Percentiles rank a stretch among this genome's conserved stretches.
Conservation (phyloP, 768 basidiomycete species). For the Kwoniella bestiolae region DNA sequence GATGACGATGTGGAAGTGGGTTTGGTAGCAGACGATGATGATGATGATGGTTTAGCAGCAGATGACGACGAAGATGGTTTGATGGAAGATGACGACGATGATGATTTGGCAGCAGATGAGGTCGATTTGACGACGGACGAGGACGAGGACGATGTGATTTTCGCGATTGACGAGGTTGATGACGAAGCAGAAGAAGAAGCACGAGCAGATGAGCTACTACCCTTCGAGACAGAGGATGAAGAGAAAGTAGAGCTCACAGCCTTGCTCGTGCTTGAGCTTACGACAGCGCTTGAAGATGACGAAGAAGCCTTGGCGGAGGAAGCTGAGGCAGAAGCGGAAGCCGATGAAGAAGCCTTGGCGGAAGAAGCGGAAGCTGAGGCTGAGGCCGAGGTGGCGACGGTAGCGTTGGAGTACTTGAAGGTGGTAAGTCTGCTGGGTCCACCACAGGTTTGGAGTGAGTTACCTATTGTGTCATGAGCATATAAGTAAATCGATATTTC, state of each 20-base stretch:
- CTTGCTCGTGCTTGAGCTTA: conserved; percentile 22
- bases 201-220: conserved; percentile 16
- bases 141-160: conserved; percentile 4
- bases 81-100: conserved; percentile 13
- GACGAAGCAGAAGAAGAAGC: conserved; percentile 17
- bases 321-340: conserved; percentile 24
- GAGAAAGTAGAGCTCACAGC: conserved; percentile 19
- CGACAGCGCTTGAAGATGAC: conserved; percentile 17
- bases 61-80: conserved; percentile 2
- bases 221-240: conserved; percentile 10
- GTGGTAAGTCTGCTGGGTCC: conserved; percentile 37
- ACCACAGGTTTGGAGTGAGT: conserved; percentile 40
- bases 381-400: conserved; percentile 12
- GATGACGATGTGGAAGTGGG: conserved; percentile 8
- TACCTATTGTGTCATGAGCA: not conserved
- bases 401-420: conserved; percentile 31
- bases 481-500: not conserved
- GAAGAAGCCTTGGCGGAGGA: conserved; percentile 15
- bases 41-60: conserved; percentile 7
- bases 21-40: conserved; percentile 1
- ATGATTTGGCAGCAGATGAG: conserved; percentile 12
- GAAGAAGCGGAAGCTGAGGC: conserved; percentile 18
- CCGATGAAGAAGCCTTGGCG: conserved; percentile 14
- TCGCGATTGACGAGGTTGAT: not conserved
- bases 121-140: conserved; percentile 7